phyloP scores from a whole-genome alignment of 2,329 filamentous ascomycete genomes.

The Alternaria novae-zelandiae region DNA sequence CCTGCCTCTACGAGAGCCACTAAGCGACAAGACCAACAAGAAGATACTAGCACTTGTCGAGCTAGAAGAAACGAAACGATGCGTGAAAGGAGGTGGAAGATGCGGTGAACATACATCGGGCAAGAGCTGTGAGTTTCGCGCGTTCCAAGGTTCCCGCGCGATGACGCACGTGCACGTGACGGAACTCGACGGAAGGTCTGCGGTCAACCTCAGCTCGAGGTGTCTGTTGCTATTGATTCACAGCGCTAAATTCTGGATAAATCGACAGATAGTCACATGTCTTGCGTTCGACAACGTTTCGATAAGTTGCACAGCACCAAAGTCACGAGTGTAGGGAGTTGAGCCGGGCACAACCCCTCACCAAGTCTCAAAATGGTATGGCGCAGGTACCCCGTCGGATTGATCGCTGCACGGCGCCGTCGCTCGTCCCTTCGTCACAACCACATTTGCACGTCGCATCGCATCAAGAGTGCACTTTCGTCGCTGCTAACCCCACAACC shows the following conservation, averaged over 20 bases:
- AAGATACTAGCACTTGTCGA: neutral
- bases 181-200: neutral
- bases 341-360: constrained; percentile 16
- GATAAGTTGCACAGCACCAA: neutral
- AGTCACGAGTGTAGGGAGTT: constrained; percentile 14
- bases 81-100: neutral
- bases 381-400: constrained; percentile 20
- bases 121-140: neutral
- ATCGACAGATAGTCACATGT: neutral
- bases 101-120: neutral
- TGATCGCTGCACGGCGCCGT: constrained; percentile 30
- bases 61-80: neutral
- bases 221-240: neutral
- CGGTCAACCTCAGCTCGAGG: neutral
- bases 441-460: constrained; percentile 26
- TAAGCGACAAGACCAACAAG: neutral
- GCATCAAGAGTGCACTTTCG: constrained; percentile 25
- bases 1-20: neutral
- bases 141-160: neutral
- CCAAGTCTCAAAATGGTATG: constrained; percentile 26
- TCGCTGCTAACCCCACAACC: constrained; percentile 32
- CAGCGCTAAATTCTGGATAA: neutral
- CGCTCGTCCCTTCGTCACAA: constrained; percentile 26
- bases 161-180: neutral
- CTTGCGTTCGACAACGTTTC: too few species aligned